phyloP scores from a whole-genome alignment of 441 rosid species.

The Dalechampia spathulata region DNA sequence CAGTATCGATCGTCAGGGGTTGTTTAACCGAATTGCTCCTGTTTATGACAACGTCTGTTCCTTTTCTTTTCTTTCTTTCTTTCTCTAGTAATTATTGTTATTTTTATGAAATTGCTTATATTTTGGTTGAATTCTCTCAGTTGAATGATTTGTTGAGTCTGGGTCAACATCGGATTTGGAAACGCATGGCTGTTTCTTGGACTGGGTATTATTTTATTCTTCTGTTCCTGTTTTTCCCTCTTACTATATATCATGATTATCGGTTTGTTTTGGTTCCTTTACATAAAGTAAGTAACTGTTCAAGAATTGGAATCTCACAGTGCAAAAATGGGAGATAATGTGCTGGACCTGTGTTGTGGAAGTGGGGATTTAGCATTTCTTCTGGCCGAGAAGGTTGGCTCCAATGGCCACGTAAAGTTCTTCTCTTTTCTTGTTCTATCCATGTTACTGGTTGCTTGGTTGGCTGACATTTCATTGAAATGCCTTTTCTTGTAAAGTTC shows the following conservation, averaged over 20 bases:
- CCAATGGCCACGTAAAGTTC: constrained; percentile 50
- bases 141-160: constrained; percentile 75
- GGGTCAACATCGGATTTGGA: constrained; percentile 91
- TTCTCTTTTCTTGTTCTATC: neutral
- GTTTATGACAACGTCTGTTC: constrained; percentile 54
- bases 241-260: too few species aligned
- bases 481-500: too few species aligned
- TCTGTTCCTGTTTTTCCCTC: neutral
- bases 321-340: constrained; percentile 37
- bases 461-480: too few species aligned
- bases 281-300: too few species aligned
- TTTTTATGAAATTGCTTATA: neutral
- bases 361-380: constrained; percentile 84
- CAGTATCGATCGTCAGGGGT: constrained; percentile 49
- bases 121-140: constrained; percentile 21
- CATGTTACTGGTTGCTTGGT: too few species aligned
- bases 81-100: neutral
- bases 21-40: constrained; percentile 76
- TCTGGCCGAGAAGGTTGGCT: constrained; percentile 66
- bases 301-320: neutral
- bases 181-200: constrained; percentile 87
- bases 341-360: constrained; percentile 86
- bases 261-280: too few species aligned
- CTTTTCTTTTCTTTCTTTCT: neutral
- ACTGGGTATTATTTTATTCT: constrained; percentile 32